Evolutionary conservation across 352 stramenopile genomes (phyloP), one percentile per base, ranked within the genome.

Genomic region (Phytophthora hibernalis): DNA sequence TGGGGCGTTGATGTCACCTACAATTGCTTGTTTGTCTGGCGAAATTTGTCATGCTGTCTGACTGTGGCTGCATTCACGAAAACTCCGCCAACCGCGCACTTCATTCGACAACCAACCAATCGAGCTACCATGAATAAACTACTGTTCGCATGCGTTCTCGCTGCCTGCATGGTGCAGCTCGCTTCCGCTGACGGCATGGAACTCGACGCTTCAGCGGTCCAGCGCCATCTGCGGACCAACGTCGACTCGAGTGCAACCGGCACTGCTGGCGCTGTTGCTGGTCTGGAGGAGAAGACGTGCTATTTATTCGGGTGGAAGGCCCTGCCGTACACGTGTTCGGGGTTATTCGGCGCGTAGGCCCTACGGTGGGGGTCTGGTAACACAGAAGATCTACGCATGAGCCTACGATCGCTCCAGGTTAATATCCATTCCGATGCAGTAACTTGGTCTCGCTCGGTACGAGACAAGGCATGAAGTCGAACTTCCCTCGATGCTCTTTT

Each of bases 41-140:
- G 26, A n/a, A 31, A 7, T 5, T 31, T 31, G 2, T 3, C 26
- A 7, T 31, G 26, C 26, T 31, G 26, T 31, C 26, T 31, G 26
- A 31, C 22, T 40, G 9, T n/a, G 21, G 20, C 20, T 28, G 21
- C 44, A 70, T 59, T 70, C 20, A 28, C 20, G n/a, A 65, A 70
- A 45, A 38, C 38, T 22, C 48, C 21, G 9, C 30, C 33, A 53
- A 38, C 47, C 45, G 10, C 55, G 22, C 54, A 60, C n/a, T 50
- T 51, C n/a, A 49, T 18, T 48, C 44, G n/a, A n/a, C 10, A 5
- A 42, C 35, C 3, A 43, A 20, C n/a, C n/a, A n/a, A n/a, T n/a
- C 21, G 61, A n/a, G 26, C 58, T 21, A 60, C 50, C 9, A 61
- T 62, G 60, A 26, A 21, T 33, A 64, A 64, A 38, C n/a, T 69